Evolutionary conservation across 805 yeast genomes (phyloP).

Genomic region (Priceomyces carsonii): DNA sequence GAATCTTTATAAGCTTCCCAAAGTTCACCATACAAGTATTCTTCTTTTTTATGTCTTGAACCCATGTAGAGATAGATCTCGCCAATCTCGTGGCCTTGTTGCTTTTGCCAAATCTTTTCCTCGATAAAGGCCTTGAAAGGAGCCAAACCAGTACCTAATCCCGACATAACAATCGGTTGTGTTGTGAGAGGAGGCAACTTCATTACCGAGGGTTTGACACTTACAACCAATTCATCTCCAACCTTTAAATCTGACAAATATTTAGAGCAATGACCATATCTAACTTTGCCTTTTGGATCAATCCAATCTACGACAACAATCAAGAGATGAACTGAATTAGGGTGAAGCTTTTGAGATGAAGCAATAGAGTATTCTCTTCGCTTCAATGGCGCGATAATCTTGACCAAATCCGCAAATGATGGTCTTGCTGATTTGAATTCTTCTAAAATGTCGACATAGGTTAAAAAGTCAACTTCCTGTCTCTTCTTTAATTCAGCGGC

Average conservation of each 20-base stretch:
- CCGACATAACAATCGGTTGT: slow-evolving; percentile 95
- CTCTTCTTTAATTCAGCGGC: slow-evolving; percentile 80
- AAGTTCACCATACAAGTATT: slow-evolving; percentile 91
- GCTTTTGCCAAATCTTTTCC: slow-evolving; percentile 90
- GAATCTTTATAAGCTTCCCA: slow-evolving; percentile 97
- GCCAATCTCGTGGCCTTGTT: slow-evolving; percentile 88
- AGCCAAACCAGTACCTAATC: slow-evolving; percentile 96
- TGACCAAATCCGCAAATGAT: slow-evolving; percentile 62
- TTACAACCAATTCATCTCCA: slow-evolving; percentile 87
- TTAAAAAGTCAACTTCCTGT: slow-evolving; percentile 80
- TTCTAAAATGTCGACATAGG: slow-evolving; percentile 78
- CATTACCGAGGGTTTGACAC: slow-evolving; percentile 97
- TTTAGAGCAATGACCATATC: slow-evolving; percentile 94
- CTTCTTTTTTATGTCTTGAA: slow-evolving; percentile 93
- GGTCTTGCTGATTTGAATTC: slow-evolving; percentile 86
- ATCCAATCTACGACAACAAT: slow-evolving; percentile 97
- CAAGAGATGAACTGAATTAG: slow-evolving; percentile 85
- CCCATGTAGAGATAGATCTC: slow-evolving; percentile 86
- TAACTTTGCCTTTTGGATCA: slow-evolving; percentile 78
- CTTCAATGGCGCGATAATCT: slow-evolving; percentile 80
- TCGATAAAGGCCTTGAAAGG: slow-evolving; percentile 98
- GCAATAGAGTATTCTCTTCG: slow-evolving; percentile 98
- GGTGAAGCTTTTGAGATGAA: slow-evolving; percentile 90
- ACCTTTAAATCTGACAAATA: slow-evolving; percentile 75
- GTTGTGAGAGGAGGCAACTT: slow-evolving; percentile 84